phyloP scores from a whole-genome alignment of 2,329 filamentous ascomycete species.

The Fusarium protoensiforme region DNA sequence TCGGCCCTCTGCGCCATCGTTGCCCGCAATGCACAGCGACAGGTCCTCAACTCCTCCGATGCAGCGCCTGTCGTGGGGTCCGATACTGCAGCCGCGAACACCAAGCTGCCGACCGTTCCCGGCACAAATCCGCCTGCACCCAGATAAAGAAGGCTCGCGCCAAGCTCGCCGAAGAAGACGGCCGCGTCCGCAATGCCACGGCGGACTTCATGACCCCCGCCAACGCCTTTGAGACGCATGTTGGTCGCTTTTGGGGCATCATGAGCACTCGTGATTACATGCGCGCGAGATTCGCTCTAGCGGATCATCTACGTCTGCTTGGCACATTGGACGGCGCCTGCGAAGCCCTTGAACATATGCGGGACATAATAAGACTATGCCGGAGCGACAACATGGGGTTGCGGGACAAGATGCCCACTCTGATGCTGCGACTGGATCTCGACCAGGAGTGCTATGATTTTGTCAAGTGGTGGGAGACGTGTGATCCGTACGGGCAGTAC shows the following conservation, averaged over 20 bases:
- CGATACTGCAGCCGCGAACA: conserved; percentile 58
- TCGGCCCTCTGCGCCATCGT: not conserved
- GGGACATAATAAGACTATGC: conserved; percentile 47
- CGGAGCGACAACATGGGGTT: conserved; percentile 38
- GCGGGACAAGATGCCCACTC: conserved; percentile 45
- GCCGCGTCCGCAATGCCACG: conserved; percentile 44
- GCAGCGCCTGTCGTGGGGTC: conserved; percentile 53
- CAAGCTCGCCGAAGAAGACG: conserved; percentile 48
- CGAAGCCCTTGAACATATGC: conserved; percentile 49
- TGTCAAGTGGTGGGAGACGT: conserved; percentile 45
- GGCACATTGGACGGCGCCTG: conserved; percentile 49
- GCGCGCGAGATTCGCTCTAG: conserved; percentile 42
- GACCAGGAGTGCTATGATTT: conserved; percentile 61
- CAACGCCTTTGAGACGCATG: conserved; percentile 49
- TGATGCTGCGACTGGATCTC: conserved; percentile 55
- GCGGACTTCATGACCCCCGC: conserved; percentile 41
- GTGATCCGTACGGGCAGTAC: not conserved
- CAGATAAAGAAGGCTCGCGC: conserved; percentile 46
- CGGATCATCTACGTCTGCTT: conserved; percentile 40
- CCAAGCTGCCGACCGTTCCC: conserved; percentile 48
- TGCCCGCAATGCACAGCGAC: conserved; percentile 8
- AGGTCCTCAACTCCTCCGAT: conserved; percentile 41
- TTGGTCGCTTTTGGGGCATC: conserved; percentile 54
- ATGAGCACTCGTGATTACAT: conserved; percentile 53
- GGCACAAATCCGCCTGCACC: conserved; percentile 54